phyloP scores from a whole-genome alignment of 2,329 filamentous ascomycete species.

The Colletotrichum tanaceti region DNA sequence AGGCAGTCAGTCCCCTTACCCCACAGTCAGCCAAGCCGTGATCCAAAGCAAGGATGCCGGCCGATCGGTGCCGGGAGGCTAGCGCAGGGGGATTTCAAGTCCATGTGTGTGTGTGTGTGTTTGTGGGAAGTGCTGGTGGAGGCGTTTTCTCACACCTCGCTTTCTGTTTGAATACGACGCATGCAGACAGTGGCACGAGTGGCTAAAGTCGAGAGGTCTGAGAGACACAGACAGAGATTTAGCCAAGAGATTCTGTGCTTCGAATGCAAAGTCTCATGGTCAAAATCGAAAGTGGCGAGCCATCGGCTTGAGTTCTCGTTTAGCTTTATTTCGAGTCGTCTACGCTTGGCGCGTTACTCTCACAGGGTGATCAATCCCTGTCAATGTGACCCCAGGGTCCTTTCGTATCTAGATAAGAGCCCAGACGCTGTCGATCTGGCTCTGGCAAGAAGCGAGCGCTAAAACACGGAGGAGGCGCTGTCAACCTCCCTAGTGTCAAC shows the following conservation, averaged over 20 bases:
- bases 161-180: constrained; percentile 12
- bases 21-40: constrained; percentile 30
- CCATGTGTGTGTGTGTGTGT: constrained; percentile 5
- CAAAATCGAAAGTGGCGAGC: neutral
- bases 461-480: constrained; percentile 29
- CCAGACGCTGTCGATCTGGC: constrained; percentile 1
- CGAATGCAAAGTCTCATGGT: constrained; percentile 29
- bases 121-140: no score
- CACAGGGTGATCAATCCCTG: neutral
- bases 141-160: neutral
- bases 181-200: neutral
- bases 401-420: no score
- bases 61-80: constrained; percentile 28
- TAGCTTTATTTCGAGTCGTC: constrained; percentile 16
- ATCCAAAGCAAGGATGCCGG: constrained; percentile 37
- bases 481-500: constrained; percentile 20
- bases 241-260: constrained; percentile 31
- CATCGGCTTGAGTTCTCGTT: constrained; percentile 18
- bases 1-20: constrained; percentile 35
- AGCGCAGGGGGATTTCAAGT: constrained; percentile 28
- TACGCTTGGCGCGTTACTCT: constrained; percentile 15
- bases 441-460: constrained; percentile 1
- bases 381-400: constrained; percentile 19
- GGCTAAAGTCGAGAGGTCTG: constrained; percentile 15
- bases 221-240: neutral